phyloP scores from a whole-genome alignment of 805 yeast species.

The Yarrowia osloensis region DNA sequence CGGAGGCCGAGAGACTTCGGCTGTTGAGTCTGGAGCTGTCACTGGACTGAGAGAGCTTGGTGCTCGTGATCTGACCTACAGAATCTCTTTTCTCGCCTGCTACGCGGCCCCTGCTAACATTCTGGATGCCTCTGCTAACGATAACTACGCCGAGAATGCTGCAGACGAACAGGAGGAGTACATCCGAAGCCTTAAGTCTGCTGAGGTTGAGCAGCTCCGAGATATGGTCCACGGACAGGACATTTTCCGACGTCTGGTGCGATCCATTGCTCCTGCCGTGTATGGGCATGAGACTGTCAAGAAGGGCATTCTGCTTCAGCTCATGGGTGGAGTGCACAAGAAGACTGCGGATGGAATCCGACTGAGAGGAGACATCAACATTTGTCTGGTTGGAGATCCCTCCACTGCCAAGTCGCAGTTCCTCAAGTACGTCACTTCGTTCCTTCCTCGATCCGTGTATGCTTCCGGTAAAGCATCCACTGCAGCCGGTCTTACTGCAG shows the following conservation, averaged over 20 bases:
- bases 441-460: slow-evolving; percentile 91
- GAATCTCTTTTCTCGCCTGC: slow-evolving; percentile 86
- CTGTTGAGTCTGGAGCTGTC: slow-evolving; percentile 72
- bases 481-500: slow-evolving; percentile 98
- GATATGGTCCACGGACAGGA: slow-evolving; percentile 89
- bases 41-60: slow-evolving; percentile 90
- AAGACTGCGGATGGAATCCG: slow-evolving; percentile 90
- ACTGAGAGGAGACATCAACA: slow-evolving; percentile 93
- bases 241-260: slow-evolving; percentile 78
- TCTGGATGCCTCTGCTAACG: slow-evolving; percentile 42
- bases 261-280: slow-evolving; percentile 92
- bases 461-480: slow-evolving; percentile 98
- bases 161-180: slow-evolving; percentile 79
- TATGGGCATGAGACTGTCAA: slow-evolving; percentile 94
- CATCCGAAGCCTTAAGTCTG: slow-evolving; percentile 71
- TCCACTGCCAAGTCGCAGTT: slow-evolving; percentile 97
- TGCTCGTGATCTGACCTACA: slow-evolving; percentile 89
- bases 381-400: slow-evolving; percentile 97
- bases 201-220: slow-evolving; percentile 81
- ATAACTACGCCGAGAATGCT: slow-evolving; percentile 40
- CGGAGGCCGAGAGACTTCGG: slow-evolving; percentile 59
- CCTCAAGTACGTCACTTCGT: slow-evolving; percentile 85
- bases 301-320: slow-evolving; percentile 84
- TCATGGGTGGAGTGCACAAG: slow-evolving; percentile 95
- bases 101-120: slow-evolving; percentile 66